These are phyloP conservation scores for Solidago caesia DNA, from an alignment of 129 eudicot species.

Conservation along the genomic window DNA sequence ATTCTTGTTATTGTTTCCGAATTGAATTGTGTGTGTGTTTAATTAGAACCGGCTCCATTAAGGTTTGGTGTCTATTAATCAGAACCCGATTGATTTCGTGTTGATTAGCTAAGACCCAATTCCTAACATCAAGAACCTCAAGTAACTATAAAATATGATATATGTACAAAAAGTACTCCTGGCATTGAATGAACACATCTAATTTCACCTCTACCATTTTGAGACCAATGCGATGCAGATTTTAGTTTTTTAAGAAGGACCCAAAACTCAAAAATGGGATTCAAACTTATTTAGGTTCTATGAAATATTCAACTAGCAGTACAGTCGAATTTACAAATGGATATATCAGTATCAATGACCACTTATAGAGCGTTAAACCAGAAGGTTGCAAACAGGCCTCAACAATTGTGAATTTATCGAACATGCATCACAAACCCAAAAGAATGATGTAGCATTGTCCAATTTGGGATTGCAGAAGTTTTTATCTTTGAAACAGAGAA, in stretches of 20 bases:
- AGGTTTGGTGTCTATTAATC: too few relatives aligned
- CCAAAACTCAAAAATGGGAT: background rate
- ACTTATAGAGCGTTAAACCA: background rate
- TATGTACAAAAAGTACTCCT: background rate
- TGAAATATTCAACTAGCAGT: background rate
- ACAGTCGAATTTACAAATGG: background rate
- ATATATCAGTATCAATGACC: background rate
- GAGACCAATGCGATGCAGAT: background rate
- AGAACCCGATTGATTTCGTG: too few relatives aligned
- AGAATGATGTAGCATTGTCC: too few relatives aligned
- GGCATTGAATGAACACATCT: background rate
- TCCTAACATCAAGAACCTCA: conserved; percentile 5
- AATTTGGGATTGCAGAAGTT: too few relatives aligned
- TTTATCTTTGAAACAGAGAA: too few relatives aligned
- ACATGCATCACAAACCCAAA: too few relatives aligned
- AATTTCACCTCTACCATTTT: background rate
- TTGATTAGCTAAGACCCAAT: too few relatives aligned
- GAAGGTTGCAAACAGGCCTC: background rate
- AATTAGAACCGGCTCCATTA: too few relatives aligned
- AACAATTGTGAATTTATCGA: too few relatives aligned
- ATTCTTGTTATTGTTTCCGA: too few relatives aligned
- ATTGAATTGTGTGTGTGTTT: too few relatives aligned
- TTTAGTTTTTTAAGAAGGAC: background rate
- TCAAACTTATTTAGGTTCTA: background rate
- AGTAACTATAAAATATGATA: background rate